Base-by-base conservation (phyloP, 1,284 basidiomycete species). In the Apiotrichum domesticum region DNA sequence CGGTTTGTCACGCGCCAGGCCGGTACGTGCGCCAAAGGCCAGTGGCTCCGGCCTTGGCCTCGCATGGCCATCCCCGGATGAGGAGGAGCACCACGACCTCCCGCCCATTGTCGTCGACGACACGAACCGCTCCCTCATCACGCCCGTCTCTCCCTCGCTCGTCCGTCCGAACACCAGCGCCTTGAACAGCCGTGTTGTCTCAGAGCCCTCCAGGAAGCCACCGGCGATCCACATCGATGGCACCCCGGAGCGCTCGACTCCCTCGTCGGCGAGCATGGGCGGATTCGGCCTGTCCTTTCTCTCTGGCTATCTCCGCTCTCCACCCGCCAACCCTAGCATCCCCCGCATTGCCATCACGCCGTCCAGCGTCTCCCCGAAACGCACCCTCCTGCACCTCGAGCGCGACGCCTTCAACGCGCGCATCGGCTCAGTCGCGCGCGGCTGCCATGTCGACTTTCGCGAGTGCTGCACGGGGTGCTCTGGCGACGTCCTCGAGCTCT, bases 401-500 rank as follows among this genome's bases (percentile, higher is more conserved):
- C 49, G 46, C 46, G 46, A 57, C 43, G 21, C 29, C 34, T 51
- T 44, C 48, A 53, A 46, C 46, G 50, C 52, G 55, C 47, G 56
- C 37, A 40, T 56, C 48, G 37, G 57, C 44, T 15, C 55, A 21
- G 21, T 55, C 49, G 37, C 50, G 1, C 51, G 43, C 32, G 51
- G 44, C 6, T 52, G 52, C 35, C 49, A 56, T 21, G 41, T 70
- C 33, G 68, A 70, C 57, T 63, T 67, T 35, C 54, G 64, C 35
- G 37, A 56, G 50, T 57, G 61, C 47, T 70, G 69, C 54, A 53
- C 49, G 39, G 61, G 63, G n/a, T 70, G 69, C 51, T 46, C 51
- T 3, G 69, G 69, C 1, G 65, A 67, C 45, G 55, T 70, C 9
- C 63, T 70, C 15, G 65, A 69, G 51, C 56, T 70, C 39, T 68